Conservation (phyloP, 163 green algal genomes). For the Chloromonas sp. region DNA sequence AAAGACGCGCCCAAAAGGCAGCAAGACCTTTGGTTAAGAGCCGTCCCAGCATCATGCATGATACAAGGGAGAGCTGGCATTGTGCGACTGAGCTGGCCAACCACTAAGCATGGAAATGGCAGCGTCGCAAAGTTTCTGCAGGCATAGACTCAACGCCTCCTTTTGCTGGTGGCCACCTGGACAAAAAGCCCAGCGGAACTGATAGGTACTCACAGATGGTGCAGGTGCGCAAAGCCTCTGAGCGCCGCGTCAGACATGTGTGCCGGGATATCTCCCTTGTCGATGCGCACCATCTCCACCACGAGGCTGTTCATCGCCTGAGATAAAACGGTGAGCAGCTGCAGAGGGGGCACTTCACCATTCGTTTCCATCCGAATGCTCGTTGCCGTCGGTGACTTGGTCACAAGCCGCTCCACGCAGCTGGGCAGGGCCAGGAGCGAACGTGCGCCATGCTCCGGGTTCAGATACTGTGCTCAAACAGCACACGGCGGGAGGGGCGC, state of each 20-base stretch:
- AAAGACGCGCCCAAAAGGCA: too few relatives aligned
- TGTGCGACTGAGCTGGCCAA: too few relatives aligned
- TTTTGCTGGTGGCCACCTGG: too few relatives aligned
- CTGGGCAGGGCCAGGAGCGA: conserved; percentile 2
- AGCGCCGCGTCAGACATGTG: conserved; percentile 15
- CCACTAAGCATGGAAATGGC: too few relatives aligned
- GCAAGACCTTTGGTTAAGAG: too few relatives aligned
- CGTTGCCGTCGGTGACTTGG: neutral
- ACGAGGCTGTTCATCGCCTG: conserved; percentile 14
- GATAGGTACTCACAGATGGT: conserved; percentile 8
- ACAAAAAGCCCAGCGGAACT: too few relatives aligned
- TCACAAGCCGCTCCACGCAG: neutral
- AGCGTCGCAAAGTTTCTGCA: too few relatives aligned
- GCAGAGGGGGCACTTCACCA: too few relatives aligned
- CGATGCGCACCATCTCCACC: conserved; percentile 2
- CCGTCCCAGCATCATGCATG: too few relatives aligned
- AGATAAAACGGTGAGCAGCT: conserved; percentile 8
- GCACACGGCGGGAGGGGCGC: too few relatives aligned
- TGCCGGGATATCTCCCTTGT: neutral
- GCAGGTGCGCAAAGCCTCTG: conserved; percentile 12
- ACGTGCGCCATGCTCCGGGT: neutral
- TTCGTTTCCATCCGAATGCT: neutral
- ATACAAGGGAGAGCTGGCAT: too few relatives aligned
- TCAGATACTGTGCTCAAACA: neutral
- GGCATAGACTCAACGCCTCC: too few relatives aligned